Base-by-base conservation (phyloP, 306 rosid species). In the Purshia tridentata region DNA sequence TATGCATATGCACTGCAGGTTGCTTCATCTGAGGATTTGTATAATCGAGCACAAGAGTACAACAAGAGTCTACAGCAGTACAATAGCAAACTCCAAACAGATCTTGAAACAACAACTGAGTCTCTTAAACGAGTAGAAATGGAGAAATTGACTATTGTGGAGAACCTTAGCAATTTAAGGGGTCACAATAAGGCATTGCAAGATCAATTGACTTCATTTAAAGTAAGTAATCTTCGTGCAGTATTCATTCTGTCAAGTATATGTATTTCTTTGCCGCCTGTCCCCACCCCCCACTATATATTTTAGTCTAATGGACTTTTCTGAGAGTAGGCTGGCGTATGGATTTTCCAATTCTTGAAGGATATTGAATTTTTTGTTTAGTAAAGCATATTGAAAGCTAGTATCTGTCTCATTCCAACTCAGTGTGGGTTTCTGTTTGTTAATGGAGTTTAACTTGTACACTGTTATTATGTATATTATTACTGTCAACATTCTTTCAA, bases 41-140 rank as follows among this genome's bases (percentile, higher is more conserved):
- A 91, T 88, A 88, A 84, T 52, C 85, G 91, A 65, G 87, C 89
- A 6, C 92, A 94, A 70, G 98, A 94, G 86, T 94, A 89, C 71
- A 94, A 94, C 71, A 88, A 89, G 80, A 88, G 92, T 75, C 81
- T 93, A 42, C 98, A 93, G 35, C 93, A 86, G 78, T 91, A 91
- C 74, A 93, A 89, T 19, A 84, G 91, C 68, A 86, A 89, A 74
- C 96, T 94, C 66, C 97, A 91, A 65, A 87, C 81, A 50, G 92
- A 89, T 77, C 89, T 88, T 55, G 90, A 89, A 78, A 77, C 80
- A 51, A 74, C 76, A 58, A 88, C 80, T 3, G 91, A 91, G 78
- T 88, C 94, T 53, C 91, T 83, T 45, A 91, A 84, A 67, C 83
- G 86, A 40, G 83, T 88, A 40, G 97, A 90, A 81, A 87, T 72